These are phyloP conservation scores for Trichophyton equinum DNA, from an alignment of 2,329 filamentous ascomycete genomes.

Conservation along the genomic window DNA sequence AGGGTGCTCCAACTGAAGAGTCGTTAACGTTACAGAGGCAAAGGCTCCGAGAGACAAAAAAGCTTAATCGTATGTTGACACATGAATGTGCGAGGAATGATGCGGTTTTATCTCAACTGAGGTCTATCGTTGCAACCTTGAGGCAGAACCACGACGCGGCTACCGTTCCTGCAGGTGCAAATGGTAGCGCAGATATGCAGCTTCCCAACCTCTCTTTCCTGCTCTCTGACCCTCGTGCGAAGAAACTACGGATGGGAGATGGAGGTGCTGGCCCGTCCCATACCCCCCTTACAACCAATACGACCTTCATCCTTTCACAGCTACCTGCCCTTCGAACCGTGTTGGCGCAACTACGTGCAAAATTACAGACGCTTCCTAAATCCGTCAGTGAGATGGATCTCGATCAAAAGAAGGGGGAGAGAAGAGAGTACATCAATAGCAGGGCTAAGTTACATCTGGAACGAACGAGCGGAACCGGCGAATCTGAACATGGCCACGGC, in stretches of 20 bases:
- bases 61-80: conserved; percentile 56
- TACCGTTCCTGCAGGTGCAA: conserved; percentile 6
- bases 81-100: conserved; percentile 62
- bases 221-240: conserved; percentile 37
- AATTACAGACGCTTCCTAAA: conserved; percentile 39
- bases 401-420: conserved; percentile 53
- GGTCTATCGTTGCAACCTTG: conserved; percentile 39
- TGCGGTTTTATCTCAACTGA: conserved; percentile 53
- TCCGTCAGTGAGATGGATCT: conserved; percentile 26
- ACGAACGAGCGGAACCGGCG: conserved; percentile 30
- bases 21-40: conserved; percentile 59
- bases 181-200: conserved; percentile 4
- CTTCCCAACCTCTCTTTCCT: conserved; percentile 44
- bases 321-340: conserved; percentile 64
- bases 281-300: conserved; percentile 34
- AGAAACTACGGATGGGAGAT: conserved; percentile 34
- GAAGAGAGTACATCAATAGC: conserved; percentile 71
- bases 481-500: conserved; percentile 23
- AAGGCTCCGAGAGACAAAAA: conserved; percentile 65
- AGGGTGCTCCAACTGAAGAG: conserved; percentile 47
- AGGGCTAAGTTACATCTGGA: conserved; percentile 68
- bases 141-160: conserved; percentile 11
- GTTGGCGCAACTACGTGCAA: conserved; percentile 54
- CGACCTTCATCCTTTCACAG: conserved; percentile 66
- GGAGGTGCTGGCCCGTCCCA: conserved; percentile 25